Evolutionary conservation across 352 stramenopile genomes (phyloP).

Genomic region (Pythium brachiatum): DNA sequence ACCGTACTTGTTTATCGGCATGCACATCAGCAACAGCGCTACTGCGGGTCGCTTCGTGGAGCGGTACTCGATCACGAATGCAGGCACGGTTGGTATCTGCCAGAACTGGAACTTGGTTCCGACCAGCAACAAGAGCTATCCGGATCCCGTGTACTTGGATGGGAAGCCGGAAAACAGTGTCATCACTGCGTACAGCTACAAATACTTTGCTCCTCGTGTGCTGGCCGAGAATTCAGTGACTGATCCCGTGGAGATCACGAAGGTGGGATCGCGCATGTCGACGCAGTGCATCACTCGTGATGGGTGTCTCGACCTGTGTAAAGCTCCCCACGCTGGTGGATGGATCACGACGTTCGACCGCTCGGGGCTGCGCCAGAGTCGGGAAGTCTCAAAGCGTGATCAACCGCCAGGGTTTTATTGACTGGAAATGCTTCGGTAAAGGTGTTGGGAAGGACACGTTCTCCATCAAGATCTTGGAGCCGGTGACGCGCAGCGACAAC

Average conservation of each 20-base stretch:
- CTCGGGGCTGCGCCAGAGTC: conserved; percentile 8
- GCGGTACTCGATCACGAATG: conserved; percentile 3
- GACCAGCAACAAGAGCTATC: conserved; percentile 10
- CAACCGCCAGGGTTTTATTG: conserved; percentile 16
- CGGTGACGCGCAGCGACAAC: background rate
- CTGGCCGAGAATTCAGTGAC: conserved; percentile 2
- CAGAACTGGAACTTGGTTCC: conserved; percentile 20
- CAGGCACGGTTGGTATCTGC: conserved; percentile 9
- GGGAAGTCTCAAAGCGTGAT: background rate
- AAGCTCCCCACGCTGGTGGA: background rate
- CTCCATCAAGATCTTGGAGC: conserved; percentile 7
- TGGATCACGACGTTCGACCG: conserved; percentile 17
- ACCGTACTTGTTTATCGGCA: conserved; percentile 14
- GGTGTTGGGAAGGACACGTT: conserved; percentile 7
- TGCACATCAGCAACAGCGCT: conserved; percentile 23
- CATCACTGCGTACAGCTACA: background rate
- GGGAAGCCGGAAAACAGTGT: background rate
- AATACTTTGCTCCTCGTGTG: background rate
- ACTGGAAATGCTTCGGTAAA: conserved; percentile 9
- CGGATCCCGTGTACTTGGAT: conserved; percentile 5
- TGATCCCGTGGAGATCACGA: background rate
- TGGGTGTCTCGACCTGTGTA: conserved; percentile 9
- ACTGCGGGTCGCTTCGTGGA: conserved; percentile 10
- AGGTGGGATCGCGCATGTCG: conserved; percentile 4
- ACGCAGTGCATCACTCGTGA: conserved; percentile 10